phyloP scores from a whole-genome alignment of 208 protist genomes.

The Leishmania tropica region DNA sequence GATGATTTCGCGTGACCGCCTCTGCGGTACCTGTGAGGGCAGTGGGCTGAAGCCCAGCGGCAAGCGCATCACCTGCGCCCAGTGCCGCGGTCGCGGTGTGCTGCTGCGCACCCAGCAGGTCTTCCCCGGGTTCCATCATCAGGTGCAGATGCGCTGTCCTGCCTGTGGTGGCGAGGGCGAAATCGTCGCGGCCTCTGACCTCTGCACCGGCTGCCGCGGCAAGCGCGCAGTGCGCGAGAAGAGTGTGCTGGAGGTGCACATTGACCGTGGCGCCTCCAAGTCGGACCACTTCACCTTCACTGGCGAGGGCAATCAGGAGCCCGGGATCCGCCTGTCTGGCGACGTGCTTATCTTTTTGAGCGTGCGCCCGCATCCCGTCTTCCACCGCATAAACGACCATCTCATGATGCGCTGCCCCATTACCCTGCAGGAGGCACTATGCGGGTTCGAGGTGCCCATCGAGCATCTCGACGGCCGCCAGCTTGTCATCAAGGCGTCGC shows the following conservation, averaged over 20 bases:
- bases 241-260: slow-evolving; percentile 94
- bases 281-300: slow-evolving; percentile 94
- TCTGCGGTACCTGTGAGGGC: slow-evolving; percentile 76
- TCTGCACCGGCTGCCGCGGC: slow-evolving; percentile 95
- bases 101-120: slow-evolving; percentile 89
- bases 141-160: slow-evolving; percentile 89
- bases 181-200: slow-evolving; percentile 73
- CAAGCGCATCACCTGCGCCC: slow-evolving; percentile 62
- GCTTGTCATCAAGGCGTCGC: slow-evolving; percentile 65
- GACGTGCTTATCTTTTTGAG: slow-evolving; percentile 97
- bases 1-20: slow-evolving; percentile 73
- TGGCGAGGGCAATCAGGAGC: slow-evolving; percentile 95
- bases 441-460: slow-evolving; percentile 88
- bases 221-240: slow-evolving; percentile 90
- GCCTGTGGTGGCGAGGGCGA: slow-evolving; percentile 91
- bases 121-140: slow-evolving; percentile 95
- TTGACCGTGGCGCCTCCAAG: slow-evolving; percentile 94
- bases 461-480: slow-evolving; percentile 89
- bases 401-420: slow-evolving; percentile 91
- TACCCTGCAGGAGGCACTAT: slow-evolving; percentile 94
- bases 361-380: slow-evolving; percentile 92
- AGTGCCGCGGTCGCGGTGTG: slow-evolving; percentile 93
- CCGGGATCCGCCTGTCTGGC: slow-evolving; percentile 84
- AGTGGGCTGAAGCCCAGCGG: slow-evolving; percentile 58
- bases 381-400: slow-evolving; percentile 93